A percentile compares a stretch with the other conserved stretches of the same genome.
phyloP scores from a whole-genome alignment of 371 early-diverging fungal genomes.

The Actinomortierella wolfii region DNA sequence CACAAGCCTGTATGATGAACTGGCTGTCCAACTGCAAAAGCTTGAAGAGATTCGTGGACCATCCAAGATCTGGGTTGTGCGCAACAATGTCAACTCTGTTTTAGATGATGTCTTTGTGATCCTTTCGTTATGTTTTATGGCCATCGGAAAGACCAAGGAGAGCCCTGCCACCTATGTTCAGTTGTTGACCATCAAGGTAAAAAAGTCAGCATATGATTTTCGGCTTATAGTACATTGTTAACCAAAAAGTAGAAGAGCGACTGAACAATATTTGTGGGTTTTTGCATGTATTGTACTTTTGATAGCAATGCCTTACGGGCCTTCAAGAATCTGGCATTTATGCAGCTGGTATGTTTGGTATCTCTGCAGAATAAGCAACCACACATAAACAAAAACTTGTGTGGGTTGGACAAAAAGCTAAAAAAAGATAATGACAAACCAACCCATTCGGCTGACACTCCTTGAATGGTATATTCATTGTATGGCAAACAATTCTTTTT shows the following conservation, averaged over 20 bases:
- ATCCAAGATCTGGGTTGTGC: conserved; percentile 35
- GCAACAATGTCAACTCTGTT: conserved; percentile 74
- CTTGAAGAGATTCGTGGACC: conserved; percentile 54
- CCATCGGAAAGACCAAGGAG: conserved; percentile 77
- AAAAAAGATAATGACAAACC: too few species aligned
- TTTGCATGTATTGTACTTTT: too few species aligned
- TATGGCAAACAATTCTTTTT: conserved; percentile 1
- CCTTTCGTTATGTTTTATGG: conserved; percentile 79
- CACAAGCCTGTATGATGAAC: conserved; percentile 64
- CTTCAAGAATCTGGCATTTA: conserved; percentile 72
- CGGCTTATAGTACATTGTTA: too few species aligned
- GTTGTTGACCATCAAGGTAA: conserved; percentile 78
- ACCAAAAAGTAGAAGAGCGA: too few species aligned
- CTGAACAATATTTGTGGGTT: too few species aligned
- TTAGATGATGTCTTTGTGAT: conserved; percentile 83
- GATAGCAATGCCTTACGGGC: conserved; percentile 77
- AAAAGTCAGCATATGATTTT: not conserved
- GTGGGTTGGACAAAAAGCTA: too few species aligned
- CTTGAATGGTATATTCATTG: too few species aligned
- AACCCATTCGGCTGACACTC: too few species aligned
- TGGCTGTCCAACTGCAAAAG: conserved; percentile 58
- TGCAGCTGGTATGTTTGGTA: conserved; percentile 36
- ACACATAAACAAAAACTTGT: too few species aligned
- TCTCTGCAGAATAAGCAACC: too few species aligned
- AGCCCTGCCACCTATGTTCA: conserved; percentile 83